Conservation (phyloP, 495 filamentous ascomycete species). For the Xylaria cubensis region DNA sequence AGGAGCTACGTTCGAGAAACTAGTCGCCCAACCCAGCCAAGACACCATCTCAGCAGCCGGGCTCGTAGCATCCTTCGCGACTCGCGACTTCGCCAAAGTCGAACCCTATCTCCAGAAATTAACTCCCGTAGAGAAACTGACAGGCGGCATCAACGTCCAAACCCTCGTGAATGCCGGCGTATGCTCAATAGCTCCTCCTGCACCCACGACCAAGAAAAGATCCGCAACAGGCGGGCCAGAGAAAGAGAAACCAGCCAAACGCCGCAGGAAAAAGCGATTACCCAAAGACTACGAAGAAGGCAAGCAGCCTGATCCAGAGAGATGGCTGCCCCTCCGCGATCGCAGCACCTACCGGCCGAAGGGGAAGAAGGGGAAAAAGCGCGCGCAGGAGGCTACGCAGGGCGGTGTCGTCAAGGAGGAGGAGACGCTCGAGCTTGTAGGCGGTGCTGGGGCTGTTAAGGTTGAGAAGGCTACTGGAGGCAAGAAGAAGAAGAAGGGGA, state of each 20-base stretch:
- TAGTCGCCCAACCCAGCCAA: slow-evolving; percentile 65
- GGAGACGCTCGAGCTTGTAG: slow-evolving; percentile 67
- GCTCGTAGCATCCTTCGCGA: slow-evolving; percentile 81
- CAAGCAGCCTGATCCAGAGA: slow-evolving; percentile 84
- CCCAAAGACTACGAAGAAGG: slow-evolving; percentile 77
- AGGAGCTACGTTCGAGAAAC: slow-evolving; percentile 72
- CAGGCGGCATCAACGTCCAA: slow-evolving; percentile 68
- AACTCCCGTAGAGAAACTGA: slow-evolving; percentile 69
- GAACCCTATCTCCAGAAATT: slow-evolving; percentile 67
- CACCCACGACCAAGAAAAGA: slow-evolving; percentile 61
- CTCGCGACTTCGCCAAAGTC: slow-evolving; percentile 65
- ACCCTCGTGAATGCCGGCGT: slow-evolving; percentile 81
- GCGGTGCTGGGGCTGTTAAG: slow-evolving; percentile 64
- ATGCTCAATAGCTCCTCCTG: slow-evolving; percentile 58
- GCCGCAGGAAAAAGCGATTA: slow-evolving; percentile 74
- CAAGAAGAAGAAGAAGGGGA: slow-evolving; percentile 81
- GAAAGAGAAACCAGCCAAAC: slow-evolving; percentile 64
- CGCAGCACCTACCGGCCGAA: slow-evolving; percentile 88
- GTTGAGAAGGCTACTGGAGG: slow-evolving; percentile 61
- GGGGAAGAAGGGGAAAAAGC: slow-evolving; percentile 88
- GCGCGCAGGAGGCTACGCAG: slow-evolving; percentile 78
- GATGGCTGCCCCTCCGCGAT: slow-evolving; percentile 91
- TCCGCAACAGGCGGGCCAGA: slow-evolving; percentile 56
- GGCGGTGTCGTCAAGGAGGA: slow-evolving; percentile 78
- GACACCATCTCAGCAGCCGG: slow-evolving; percentile 77